Conservation (phyloP, 768 basidiomycete genomes). For the Chiua virens region DNA sequence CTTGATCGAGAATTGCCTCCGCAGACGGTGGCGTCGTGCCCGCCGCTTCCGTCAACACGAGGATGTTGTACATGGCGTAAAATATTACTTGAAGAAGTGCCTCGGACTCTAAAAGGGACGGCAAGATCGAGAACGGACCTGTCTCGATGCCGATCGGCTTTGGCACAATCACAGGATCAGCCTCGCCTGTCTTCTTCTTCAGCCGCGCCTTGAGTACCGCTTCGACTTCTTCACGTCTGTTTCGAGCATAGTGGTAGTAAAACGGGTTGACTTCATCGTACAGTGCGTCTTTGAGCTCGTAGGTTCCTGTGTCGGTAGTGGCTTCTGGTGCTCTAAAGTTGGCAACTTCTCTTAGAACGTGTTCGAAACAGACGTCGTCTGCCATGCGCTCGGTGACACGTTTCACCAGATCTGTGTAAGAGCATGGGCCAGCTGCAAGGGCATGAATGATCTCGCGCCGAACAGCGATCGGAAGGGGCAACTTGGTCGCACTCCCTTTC, state of each 20-base stretch:
- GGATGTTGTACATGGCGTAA: constrained; percentile 74
- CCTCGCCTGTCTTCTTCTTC: constrained; percentile 60
- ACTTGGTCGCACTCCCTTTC: constrained; percentile 66
- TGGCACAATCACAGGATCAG: constrained; percentile 76
- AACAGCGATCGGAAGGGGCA: constrained; percentile 63
- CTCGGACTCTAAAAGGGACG: constrained; percentile 64
- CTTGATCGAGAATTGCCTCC: constrained; percentile 89
- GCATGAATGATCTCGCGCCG: constrained; percentile 88
- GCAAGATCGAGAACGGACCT: constrained; percentile 70
- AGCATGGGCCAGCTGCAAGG: constrained; percentile 82
- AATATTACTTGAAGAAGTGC: constrained; percentile 81
- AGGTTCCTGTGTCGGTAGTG: constrained; percentile 77
- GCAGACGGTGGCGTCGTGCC: constrained; percentile 69
- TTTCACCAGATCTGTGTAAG: constrained; percentile 89
- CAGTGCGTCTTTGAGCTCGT: constrained; percentile 80
- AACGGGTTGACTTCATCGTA: constrained; percentile 93
- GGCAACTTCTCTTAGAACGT: constrained; percentile 74
- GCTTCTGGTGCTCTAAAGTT: constrained; percentile 80
- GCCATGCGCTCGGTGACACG: constrained; percentile 86
- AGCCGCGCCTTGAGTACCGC: constrained; percentile 64
- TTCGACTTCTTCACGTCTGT: constrained; percentile 91
- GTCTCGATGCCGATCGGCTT: constrained; percentile 59
- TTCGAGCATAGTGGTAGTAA: constrained; percentile 93
- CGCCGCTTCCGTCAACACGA: constrained; percentile 59
- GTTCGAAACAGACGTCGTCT: constrained; percentile 81